Evolutionary conservation across 2,329 filamentous ascomycete species (phyloP), one percentile per base, ranked within the genome.

Genomic region (Penicillium sp.): DNA sequence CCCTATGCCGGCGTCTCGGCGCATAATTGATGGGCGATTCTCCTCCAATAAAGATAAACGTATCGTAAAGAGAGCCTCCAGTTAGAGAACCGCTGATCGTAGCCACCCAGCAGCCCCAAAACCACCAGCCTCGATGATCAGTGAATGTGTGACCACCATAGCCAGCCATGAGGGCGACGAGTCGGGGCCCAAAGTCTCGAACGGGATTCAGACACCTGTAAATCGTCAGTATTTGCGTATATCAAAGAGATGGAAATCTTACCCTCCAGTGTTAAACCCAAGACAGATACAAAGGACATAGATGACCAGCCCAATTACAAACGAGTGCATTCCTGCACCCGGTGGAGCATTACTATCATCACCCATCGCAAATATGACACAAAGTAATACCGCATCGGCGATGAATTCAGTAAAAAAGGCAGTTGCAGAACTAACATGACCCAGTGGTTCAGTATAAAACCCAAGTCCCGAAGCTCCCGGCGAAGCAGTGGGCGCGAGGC

Each of bases 271-370:
- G 36, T 71, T 72, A 54, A 67, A 72, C 0, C 68, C 69, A 13
- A 74, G 57, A 4, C 50, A 46, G 50, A 62, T 48, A 20, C 52
- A 45, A 11, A 60, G 20, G 20, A 60, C 45, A 2, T 45, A 51
- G 40, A 60, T 58, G 3, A 62, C 18, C 27, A 62, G 48, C 1
- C 57, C 59, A 9, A 58, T 30, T 5, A 60, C 47, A 22, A 74
- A 71, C 0, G 70, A 64, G 27, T 70, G 66, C 71, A 71, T 73
- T 52, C 71, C 71, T 9, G 73, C 73, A 1, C 74, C 74, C 1
- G 74, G 75, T 2, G 75, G 74, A 0, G 72, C 69, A 48, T 77
- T 77, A 10, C 65, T 65, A 38, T 76, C 72, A 44, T 77, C 75
- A 14, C 74, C 70, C 38, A 74, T 50, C 0, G 71, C 71, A 11